phyloP scores from a whole-genome alignment of 805 yeast genomes.

The Lachancea lanzarotensis region DNA sequence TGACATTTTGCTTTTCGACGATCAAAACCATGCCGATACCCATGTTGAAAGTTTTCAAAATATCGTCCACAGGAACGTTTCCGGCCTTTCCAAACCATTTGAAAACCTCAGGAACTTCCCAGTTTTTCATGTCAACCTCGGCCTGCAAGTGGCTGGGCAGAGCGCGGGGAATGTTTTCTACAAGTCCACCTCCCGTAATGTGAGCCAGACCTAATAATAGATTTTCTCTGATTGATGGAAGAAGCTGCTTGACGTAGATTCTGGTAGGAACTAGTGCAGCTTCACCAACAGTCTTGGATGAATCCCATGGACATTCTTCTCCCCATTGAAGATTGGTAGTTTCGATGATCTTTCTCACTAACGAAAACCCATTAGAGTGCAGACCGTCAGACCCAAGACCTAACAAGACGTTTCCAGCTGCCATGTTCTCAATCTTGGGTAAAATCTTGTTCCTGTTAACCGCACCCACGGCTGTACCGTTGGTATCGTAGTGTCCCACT shows the following conservation, averaged over 20 bases:
- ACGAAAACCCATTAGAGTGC: conserved; percentile 94
- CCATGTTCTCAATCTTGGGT: conserved; percentile 65
- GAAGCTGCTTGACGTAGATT: conserved; percentile 86
- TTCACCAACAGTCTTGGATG: conserved; percentile 68
- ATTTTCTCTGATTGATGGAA: conserved; percentile 63
- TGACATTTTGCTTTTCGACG: conserved; percentile 64
- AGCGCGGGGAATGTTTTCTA: conserved; percentile 94
- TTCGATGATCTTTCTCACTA: conserved; percentile 87
- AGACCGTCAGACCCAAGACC: conserved; percentile 90
- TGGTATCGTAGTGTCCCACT: conserved; percentile 93
- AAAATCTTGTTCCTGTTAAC: conserved; percentile 67
- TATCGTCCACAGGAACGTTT: conserved; percentile 77
- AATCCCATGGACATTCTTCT: conserved; percentile 81
- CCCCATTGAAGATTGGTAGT: conserved; percentile 63
- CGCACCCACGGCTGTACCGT: conserved; percentile 98
- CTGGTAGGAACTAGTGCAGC: conserved; percentile 84
- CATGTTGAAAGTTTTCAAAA: conserved; percentile 85
- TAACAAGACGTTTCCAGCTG: conserved; percentile 70
- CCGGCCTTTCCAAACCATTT: conserved; percentile 92
- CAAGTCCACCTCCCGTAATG: conserved; percentile 97
- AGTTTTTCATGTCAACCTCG: conserved; percentile 63
- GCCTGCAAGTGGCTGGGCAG: conserved; percentile 79
- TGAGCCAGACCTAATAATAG: conserved; percentile 85
- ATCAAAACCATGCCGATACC: conserved; percentile 96
- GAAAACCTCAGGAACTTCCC: conserved; percentile 87